Conservation (phyloP, 2,329 filamentous ascomycete genomes). For the Aphanocladium album region DNA sequence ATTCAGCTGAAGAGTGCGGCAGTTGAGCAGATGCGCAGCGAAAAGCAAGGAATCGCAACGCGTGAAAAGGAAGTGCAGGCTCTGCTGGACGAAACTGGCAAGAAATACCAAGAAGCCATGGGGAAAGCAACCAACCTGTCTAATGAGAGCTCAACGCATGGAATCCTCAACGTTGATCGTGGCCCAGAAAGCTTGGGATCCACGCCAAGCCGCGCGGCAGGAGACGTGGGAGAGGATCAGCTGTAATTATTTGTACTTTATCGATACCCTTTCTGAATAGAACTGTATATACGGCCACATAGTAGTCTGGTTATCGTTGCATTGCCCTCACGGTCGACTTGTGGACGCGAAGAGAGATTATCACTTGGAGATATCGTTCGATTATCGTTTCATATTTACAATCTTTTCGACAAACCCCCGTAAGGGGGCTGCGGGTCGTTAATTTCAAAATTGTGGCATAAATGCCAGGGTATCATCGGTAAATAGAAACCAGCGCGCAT, state of each 20-base stretch:
- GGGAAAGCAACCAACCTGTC: slow-evolving; percentile 21
- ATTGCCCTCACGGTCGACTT: background rate
- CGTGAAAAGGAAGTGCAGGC: slow-evolving; percentile 77
- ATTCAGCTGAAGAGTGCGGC: slow-evolving; percentile 55
- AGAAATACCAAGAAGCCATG: slow-evolving; percentile 49
- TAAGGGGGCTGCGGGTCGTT: too few species aligned
- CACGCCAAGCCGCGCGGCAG: slow-evolving; percentile 20
- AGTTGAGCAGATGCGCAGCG: slow-evolving; percentile 61
- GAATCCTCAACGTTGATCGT: slow-evolving; percentile 26
- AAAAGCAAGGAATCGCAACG: slow-evolving; percentile 61
- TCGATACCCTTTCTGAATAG: background rate
- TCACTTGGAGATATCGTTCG: too few species aligned
- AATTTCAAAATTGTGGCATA: too few species aligned
- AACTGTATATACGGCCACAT: background rate
- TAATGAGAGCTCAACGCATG: slow-evolving; percentile 19
- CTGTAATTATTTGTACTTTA: background rate
- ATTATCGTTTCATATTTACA: background rate
- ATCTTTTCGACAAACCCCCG: background rate
- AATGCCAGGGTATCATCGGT: background rate
- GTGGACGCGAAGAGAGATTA: too few species aligned
- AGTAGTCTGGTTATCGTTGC: background rate
- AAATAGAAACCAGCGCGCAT: background rate
- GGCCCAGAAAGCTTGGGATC: slow-evolving; percentile 33
- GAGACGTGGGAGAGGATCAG: background rate
- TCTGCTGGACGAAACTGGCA: slow-evolving; percentile 74